A percentile compares a stretch with the other conserved stretches of the same genome.
Conservation (phyloP, 768 basidiomycete species). For the Naematelia aurantialba region DNA sequence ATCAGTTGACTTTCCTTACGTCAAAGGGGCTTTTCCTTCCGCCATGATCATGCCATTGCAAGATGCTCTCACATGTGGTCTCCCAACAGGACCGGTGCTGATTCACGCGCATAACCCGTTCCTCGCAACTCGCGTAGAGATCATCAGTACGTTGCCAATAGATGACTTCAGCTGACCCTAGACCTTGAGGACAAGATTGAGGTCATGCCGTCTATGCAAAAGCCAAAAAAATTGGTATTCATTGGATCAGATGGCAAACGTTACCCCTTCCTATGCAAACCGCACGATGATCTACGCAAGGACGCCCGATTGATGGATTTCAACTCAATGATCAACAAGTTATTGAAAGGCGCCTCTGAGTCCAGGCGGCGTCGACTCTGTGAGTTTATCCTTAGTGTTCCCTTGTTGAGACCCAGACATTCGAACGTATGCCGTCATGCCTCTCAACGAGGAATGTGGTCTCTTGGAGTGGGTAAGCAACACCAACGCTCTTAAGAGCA, state of each 20-base stretch:
- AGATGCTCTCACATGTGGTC: slow-evolving; percentile 78
- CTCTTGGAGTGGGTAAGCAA: slow-evolving; percentile 98
- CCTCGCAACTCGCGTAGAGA: slow-evolving; percentile 68
- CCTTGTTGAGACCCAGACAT: slow-evolving; percentile 60
- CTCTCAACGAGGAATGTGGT: slow-evolving; percentile 94
- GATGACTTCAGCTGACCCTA: slow-evolving; percentile 42
- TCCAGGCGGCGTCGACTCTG: slow-evolving; percentile 84
- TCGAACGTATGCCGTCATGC: slow-evolving; percentile 96
- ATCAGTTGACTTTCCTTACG: slow-evolving; percentile 54
- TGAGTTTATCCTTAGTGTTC: slow-evolving; percentile 53
- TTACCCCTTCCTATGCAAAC: slow-evolving; percentile 93
- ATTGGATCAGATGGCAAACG: slow-evolving; percentile 72
- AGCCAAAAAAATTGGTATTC: slow-evolving; percentile 85
- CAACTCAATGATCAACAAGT: slow-evolving; percentile 93
- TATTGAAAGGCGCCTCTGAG: slow-evolving; percentile 88
- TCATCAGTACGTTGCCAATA: slow-evolving; percentile 59
- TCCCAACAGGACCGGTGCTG: slow-evolving; percentile 66
- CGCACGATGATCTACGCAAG: slow-evolving; percentile 94
- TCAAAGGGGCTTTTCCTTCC: slow-evolving; percentile 61
- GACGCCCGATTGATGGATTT: slow-evolving; percentile 98
- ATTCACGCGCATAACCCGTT: slow-evolving; percentile 73
- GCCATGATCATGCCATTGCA: slow-evolving; percentile 83
- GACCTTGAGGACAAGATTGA: slow-evolving; percentile 77
- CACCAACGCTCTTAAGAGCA: slow-evolving; percentile 73
- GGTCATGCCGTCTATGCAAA: slow-evolving; percentile 85